Base-by-base conservation (phyloP, 805 yeast species). In the Ogataea trehalophila region DNA sequence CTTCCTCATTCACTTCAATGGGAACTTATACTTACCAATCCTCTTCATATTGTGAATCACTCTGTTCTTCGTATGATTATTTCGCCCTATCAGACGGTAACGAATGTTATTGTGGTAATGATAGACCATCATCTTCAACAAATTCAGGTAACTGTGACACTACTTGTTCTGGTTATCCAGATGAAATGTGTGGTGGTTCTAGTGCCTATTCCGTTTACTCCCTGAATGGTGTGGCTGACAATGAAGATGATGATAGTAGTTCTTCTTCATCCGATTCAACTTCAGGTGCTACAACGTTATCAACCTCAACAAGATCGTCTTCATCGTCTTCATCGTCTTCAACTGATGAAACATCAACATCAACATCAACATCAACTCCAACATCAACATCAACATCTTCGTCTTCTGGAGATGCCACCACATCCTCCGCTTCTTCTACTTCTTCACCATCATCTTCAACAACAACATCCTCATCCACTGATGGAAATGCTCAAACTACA, bases 71-170 rank as follows among this genome's bases (percentile, higher is more conserved):
- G n/a, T 46, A 60, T 45, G 75, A 75, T 8, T 69, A 65, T 57
- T 76, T 75, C 38, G 90, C 85, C 4, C 61, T 79, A 33, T 61
- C 73, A 13, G 64, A 72, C 43, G 87, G 89, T 8, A 57, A 70
- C 23, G 62, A 65, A 17, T 87, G 95, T 63, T 85, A 76, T 58
- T 87, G 95, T 64, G 92, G 92, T 26, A 67, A 74, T 56, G 51
- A 68, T 1, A 48, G 64, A 1, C 72, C 80, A 4, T 53, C 60
- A 11, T 49, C 56, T 3, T 31, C 66, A 15, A 59, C 65, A 2
- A 50, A 59, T 38, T 59, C 61, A 13, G 48, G 58, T 39, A 51
- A 62, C 22, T 84, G 90, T 65, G 51, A 61, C 43, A 49, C 57
- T 1, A 36, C 56, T 5, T 88, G 96, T 65, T 62, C 60, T 18